phyloP scores from a whole-genome alignment of 495 filamentous ascomycete species.

The Baudoinia panamericana region DNA sequence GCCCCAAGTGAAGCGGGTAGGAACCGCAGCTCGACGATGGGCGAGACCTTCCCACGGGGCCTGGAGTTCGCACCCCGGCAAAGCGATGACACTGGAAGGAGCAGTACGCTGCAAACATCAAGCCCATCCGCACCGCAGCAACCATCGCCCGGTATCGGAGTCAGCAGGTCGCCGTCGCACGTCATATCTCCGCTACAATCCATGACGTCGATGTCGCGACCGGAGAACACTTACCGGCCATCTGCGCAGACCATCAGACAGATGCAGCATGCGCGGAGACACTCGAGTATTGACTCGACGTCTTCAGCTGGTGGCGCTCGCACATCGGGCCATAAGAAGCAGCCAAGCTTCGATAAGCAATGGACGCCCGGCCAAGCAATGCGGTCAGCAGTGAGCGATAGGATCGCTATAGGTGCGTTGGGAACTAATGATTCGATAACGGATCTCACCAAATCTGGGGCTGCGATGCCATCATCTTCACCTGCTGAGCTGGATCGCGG shows the following conservation, averaged over 20 bases:
- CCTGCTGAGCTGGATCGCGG: conserved; percentile 63
- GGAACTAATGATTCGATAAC: too few relatives aligned
- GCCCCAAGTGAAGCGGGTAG: conserved; percentile 16
- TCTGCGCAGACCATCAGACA: conserved; percentile 79
- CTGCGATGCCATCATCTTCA: background rate
- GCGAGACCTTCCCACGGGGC: conserved; percentile 46
- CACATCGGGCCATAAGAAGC: conserved; percentile 49
- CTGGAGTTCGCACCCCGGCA: conserved; percentile 13
- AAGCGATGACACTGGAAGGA: conserved; percentile 39
- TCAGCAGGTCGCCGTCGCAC: background rate
- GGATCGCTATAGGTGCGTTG: conserved; percentile 3
- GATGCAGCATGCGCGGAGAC: conserved; percentile 71
- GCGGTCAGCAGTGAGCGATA: conserved; percentile 2
- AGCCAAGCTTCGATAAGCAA: conserved; percentile 74
- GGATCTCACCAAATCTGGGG: too few relatives aligned
- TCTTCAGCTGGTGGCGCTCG: conserved; percentile 23
- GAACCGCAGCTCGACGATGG: conserved; percentile 32
- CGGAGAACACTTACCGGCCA: conserved; percentile 43
- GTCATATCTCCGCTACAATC: conserved; percentile 30
- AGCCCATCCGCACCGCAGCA: background rate
- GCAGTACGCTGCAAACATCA: conserved; percentile 1
- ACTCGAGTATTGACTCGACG: conserved; percentile 63
- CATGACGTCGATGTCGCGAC: conserved; percentile 28
- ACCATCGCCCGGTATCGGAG: background rate
- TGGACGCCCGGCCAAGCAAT: conserved; percentile 62